These are phyloP conservation scores for Fusarium sp. DNA, from an alignment of 2,329 filamentous ascomycete species.

Conservation along the genomic window DNA sequence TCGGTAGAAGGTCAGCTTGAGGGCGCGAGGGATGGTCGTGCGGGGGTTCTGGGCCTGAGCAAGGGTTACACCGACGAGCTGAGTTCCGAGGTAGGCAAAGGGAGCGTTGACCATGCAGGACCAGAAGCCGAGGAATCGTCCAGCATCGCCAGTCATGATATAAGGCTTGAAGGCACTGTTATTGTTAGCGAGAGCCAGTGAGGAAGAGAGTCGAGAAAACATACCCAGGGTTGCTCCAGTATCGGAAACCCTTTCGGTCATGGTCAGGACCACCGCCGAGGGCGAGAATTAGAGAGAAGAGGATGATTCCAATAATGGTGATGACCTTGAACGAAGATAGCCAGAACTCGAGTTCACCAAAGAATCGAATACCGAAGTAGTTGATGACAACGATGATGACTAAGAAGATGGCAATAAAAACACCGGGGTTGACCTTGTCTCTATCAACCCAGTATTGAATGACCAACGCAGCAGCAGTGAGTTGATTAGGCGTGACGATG, in stretches of 20 bases:
- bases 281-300: conserved; percentile 73
- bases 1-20: conserved; percentile 84
- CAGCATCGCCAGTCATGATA: conserved; percentile 49
- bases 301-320: conserved; percentile 73
- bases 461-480: conserved; percentile 83
- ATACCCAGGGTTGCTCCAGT: conserved; percentile 70
- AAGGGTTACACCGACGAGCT: conserved; percentile 82
- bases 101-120: conserved; percentile 80
- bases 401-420: conserved; percentile 81
- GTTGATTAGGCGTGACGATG: conserved; percentile 86
- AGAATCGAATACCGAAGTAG: conserved; percentile 76
- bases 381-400: conserved; percentile 74
- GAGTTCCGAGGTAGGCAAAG: conserved; percentile 83
- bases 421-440: conserved; percentile 78
- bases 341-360: conserved; percentile 75
- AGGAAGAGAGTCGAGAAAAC: neutral
- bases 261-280: conserved; percentile 74
- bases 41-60: conserved; percentile 85
- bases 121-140: conserved; percentile 74
- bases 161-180: conserved; percentile 54
- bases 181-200: neutral
- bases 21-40: conserved; percentile 80
- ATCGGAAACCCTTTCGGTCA: conserved; percentile 73
- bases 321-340: conserved; percentile 75
- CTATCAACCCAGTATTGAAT: conserved; percentile 80